Evolutionary conservation across 2,329 filamentous ascomycete species (phyloP).

Genomic region (Venturia carpophila): DNA sequence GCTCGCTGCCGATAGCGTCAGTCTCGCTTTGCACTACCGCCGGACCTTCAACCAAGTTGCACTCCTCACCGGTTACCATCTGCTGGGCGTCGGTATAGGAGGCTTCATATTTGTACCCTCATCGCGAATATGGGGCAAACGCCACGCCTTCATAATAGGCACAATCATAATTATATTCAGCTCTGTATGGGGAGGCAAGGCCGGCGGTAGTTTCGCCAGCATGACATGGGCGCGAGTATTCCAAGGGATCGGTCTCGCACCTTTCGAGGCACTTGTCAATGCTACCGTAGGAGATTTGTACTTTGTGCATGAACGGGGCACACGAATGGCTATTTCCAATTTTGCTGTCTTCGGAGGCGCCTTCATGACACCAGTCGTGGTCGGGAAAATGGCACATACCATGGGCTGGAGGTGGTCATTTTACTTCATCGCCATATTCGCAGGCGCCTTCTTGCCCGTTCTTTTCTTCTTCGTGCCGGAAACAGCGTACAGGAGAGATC

Average conservation of each 20-base stretch:
- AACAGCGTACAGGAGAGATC: conserved; percentile 65
- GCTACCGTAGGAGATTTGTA: conserved; percentile 84
- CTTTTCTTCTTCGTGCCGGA: conserved; percentile 78
- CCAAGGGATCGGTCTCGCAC: conserved; percentile 78
- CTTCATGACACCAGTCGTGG: conserved; percentile 79
- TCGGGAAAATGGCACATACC: conserved; percentile 70
- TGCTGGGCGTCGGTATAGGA: conserved; percentile 72
- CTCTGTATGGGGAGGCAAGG: conserved; percentile 69
- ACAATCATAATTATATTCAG: conserved; percentile 64
- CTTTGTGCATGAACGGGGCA: conserved; percentile 77
- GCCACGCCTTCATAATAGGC: conserved; percentile 77
- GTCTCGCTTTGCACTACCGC: conserved; percentile 59
- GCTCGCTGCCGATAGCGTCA: conserved; percentile 80
- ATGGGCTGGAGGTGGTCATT: conserved; percentile 86
- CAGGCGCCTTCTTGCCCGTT: conserved; percentile 58
- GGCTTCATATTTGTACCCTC: conserved; percentile 82
- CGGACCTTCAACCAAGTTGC: conserved; percentile 67
- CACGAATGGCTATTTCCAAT: conserved; percentile 77
- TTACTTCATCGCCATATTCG: conserved; percentile 80
- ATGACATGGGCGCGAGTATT: conserved; percentile 72
- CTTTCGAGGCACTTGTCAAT: conserved; percentile 85
- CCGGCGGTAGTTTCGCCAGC: conserved; percentile 58
- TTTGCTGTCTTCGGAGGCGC: conserved; percentile 63
- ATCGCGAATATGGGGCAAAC: conserved; percentile 84
- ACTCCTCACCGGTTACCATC: conserved; percentile 76